Base-by-base conservation (phyloP, 768 basidiomycete genomes). In the Pleurotus giganteus region DNA sequence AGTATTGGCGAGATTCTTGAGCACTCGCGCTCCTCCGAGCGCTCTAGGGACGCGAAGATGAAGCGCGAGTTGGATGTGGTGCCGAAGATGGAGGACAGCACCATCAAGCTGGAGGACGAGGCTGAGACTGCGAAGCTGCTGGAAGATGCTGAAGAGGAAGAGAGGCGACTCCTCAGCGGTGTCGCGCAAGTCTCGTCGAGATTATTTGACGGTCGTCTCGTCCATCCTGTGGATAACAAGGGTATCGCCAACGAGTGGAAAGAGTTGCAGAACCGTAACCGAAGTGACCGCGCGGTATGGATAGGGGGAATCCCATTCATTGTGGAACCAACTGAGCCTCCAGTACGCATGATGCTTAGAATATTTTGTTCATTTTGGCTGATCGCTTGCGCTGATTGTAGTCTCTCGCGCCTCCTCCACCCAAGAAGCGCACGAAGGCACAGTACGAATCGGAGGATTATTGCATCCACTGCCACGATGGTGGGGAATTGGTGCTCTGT, bases 381-480 rank as follows among this genome's bases (percentile, higher is more conserved):
- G 13, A 45, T 17, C 26, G 11, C 21, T 39, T 32, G 36, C 58
- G 42, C 42, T 13, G 24, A 58, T 57, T 21, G n/a, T 55, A 42
- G 19, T 23, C 57, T 46, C 63, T 64, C 23, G 59, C 36, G 47
- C 57, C 29, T 41, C 55, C 29, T 53, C 52, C 60, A 7, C 3
- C 57, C 43, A 36, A 37, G 58, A 76, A 77, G 58, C 63, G 63
- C n/a, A 60, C 63, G 34, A 69, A 54, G 63, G 57, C 50, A 21
- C 70, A 71, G 62, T 77, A 72, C 52, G 82, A 79, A 2, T 77
- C 70, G 26, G 81, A 85, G 62, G 83, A 86, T 57, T 83, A 73
- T 69, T 86, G 84, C 63, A 75, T 79, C 31, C 67, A 74, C 54
- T 86, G 84, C 64, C 71, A 79, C 28, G 84, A 86, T 47, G 84